A percentile compares a stretch with the other conserved stretches of the same genome.
These are phyloP conservation scores for Lentinula detonsa DNA, from an alignment of 768 basidiomycete species.

Conservation along the genomic window DNA sequence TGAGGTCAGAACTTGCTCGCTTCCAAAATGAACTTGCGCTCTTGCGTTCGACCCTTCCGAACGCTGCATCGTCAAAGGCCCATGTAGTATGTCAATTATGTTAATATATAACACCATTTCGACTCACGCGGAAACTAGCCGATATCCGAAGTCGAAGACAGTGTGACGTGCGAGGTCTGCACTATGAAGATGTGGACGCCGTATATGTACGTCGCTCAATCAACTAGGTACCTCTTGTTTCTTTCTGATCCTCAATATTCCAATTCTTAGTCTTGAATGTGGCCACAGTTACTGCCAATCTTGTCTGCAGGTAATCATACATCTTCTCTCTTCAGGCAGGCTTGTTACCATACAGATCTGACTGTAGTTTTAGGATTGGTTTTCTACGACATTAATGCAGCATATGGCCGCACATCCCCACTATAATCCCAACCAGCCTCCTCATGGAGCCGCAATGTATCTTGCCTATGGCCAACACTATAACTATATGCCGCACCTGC, in stretches of 20 bases:
- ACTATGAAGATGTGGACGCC: conserved; percentile 59
- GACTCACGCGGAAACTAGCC: background rate
- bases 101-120: background rate
- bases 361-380: conserved; percentile 22
- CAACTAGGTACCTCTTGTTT: background rate
- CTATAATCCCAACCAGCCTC: conserved; percentile 26
- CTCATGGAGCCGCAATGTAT: background rate
- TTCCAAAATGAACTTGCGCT: background rate
- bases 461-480: background rate
- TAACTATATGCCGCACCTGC: conserved; percentile 6
- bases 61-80: background rate
- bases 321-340: background rate
- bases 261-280: conserved; percentile 47
- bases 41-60: background rate
- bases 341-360: background rate
- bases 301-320: conserved; percentile 42
- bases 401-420: conserved; percentile 43
- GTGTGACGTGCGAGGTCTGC: conserved; percentile 61
- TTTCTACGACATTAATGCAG: conserved; percentile 39
- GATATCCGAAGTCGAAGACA: conserved; percentile 36
- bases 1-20: background rate
- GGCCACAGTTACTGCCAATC: conserved; percentile 65
- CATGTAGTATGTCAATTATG: background rate
- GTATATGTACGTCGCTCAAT: conserved; percentile 41
- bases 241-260: background rate